These are phyloP conservation scores for Rhinocladiella similis DNA, from an alignment of 2,329 filamentous ascomycete genomes.

Conservation along the genomic window DNA sequence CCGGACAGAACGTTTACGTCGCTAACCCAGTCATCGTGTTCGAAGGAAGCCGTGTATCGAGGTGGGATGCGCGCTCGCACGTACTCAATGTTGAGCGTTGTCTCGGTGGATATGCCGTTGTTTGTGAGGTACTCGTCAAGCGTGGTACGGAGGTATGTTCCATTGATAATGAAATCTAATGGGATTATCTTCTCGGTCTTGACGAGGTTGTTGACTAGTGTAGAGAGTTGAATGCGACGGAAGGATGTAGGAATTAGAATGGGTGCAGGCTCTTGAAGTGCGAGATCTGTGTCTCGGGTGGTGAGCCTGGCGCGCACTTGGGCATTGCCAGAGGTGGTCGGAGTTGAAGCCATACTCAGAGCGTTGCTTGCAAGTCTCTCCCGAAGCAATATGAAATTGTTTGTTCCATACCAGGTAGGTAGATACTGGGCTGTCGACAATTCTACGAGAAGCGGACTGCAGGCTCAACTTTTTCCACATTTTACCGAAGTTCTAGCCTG, in stretches of 20 bases:
- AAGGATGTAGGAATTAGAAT: conserved; percentile 59
- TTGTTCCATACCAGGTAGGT: too few species aligned
- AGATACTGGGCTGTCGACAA: too few species aligned
- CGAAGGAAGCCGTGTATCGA: conserved; percentile 83
- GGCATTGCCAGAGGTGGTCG: conserved; percentile 17
- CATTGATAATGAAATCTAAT: conserved; percentile 93
- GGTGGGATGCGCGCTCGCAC: conserved; percentile 89
- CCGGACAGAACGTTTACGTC: conserved; percentile 78
- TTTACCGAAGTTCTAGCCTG: too few species aligned
- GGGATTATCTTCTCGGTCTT: conserved; percentile 53
- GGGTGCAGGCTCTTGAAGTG: conserved; percentile 54
- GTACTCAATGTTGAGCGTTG: conserved; percentile 85
- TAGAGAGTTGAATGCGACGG: conserved; percentile 61
- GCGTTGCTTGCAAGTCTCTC: too few species aligned
- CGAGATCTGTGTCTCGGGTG: conserved; percentile 54
- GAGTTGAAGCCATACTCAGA: too few species aligned
- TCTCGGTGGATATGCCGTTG: conserved; percentile 86
- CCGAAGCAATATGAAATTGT: too few species aligned
- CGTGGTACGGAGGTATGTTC: conserved; percentile 83
- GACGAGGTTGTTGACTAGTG: conserved; percentile 63
- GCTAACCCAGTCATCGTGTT: conserved; percentile 97
- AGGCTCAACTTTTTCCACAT: too few species aligned
- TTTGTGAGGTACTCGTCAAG: conserved; percentile 86
- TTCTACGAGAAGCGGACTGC: too few species aligned
- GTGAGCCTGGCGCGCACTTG: conserved; percentile 58